Base-by-base conservation (phyloP, 768 basidiomycete species). In the Tephrocybe rancida region DNA sequence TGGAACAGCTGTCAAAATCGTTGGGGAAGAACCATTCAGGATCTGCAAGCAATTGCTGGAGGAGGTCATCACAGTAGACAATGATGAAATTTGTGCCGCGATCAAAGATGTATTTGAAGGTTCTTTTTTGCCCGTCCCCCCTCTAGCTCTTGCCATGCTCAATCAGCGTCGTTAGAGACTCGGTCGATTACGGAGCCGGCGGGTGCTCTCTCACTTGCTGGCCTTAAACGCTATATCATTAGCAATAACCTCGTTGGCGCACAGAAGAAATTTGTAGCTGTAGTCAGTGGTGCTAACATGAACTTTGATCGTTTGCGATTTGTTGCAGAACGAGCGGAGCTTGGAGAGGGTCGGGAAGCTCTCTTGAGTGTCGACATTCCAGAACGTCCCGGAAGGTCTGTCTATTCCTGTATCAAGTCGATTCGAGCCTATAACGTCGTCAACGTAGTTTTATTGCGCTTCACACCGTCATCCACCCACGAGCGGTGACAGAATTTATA, bases 41-140 rank as follows among this genome's bases (percentile, higher is more conserved):
- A 84, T 99, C 56, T 98, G 96, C 73, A 80, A 90, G 68, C 77
- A 88, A 43, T 77, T 92, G 32, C 70, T 98, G 18, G 94, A 98
- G 61, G 86, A 83, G 2, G 72, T 98, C 29, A 84, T 95, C 45
- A 83, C 88, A 64, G 92, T 89, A 26, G 84, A 91, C 65, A 98
- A 97, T 58, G 97, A 99, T 66, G 96, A 96, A 68, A 86, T 99
- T 41, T 99, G 97, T 66, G 97, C 97, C 6, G 95, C 95, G 5
- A 98, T 98, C 74, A 98, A 98, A 73, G 97, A 99, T 64, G 89
- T 98, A 26, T 99, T 98, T 64, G 95, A 98, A 76, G 96, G 96
- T 92, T 56, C 75, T 56, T 6, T 35, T 24, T 25, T 41, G 7
- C 25, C 27, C 5, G 16, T 18, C 30, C 55, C 19, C 19, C 34